These are phyloP conservation scores for Plasmodium relictum DNA, from an alignment of 169 alveolate genomes.

Conservation along the genomic window DNA sequence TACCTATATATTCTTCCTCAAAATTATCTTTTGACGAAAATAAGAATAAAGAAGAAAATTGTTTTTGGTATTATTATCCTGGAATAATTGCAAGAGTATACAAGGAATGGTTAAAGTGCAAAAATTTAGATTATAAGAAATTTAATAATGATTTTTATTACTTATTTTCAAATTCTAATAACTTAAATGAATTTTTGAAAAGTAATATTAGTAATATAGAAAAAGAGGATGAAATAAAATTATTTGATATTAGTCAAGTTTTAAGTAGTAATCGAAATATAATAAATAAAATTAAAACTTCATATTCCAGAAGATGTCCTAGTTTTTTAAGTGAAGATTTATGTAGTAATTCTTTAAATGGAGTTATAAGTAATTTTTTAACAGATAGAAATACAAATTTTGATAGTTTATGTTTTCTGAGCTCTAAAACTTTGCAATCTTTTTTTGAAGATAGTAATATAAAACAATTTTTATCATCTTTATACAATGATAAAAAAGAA, in stretches of 20 bases:
- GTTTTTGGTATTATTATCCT: constrained; percentile 73
- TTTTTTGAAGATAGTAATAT: constrained; percentile 53
- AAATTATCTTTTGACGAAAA: constrained; percentile 3
- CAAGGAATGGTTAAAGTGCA: constrained; percentile 75
- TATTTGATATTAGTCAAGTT: constrained; percentile 70
- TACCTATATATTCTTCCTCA: constrained; percentile 30
- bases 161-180: constrained; percentile 46
- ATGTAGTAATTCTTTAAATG: constrained; percentile 42
- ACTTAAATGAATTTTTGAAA: constrained; percentile 38
- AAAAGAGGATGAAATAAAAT: constrained; percentile 42
- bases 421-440: constrained; percentile 10
- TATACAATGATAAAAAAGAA: constrained; percentile 10
- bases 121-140: constrained; percentile 63
- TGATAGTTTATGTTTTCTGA: not conserved
- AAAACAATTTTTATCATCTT: constrained; percentile 44
- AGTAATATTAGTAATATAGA: constrained; percentile 33
- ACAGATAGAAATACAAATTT: constrained; percentile 14
- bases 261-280: constrained; percentile 29
- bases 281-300: constrained; percentile 13
- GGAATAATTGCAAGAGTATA: constrained; percentile 74
- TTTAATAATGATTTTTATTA: constrained; percentile 73
- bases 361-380: constrained; percentile 50
- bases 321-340: constrained; percentile 15
- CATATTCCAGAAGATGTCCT: constrained; percentile 24
- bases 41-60: constrained; percentile 30